Evolutionary conservation across 345 rosid genomes (phyloP), one percentile per base, ranked within the genome.

Genomic region (Aurinia saxatilis): DNA sequence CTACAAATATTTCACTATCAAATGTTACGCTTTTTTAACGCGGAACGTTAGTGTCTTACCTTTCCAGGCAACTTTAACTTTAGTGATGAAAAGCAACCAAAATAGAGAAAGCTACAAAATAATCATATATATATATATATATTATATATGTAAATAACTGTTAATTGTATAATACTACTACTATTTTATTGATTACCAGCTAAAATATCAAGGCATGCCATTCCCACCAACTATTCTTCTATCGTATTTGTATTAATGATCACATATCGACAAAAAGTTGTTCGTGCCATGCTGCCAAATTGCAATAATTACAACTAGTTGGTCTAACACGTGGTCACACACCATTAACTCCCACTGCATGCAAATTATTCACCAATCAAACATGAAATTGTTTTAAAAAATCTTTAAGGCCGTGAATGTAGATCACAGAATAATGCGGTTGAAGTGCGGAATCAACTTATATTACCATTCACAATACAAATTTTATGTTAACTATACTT

Each of bases 141-240:
- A n/a, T n/a, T n/a, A n/a, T n/a, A n/a, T n/a, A n/a, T n/a, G n/a
- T n/a, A n/a, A n/a, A n/a, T n/a, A n/a, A n/a, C n/a, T n/a, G n/a
- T n/a, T n/a, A n/a, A n/a, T n/a, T n/a, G n/a, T n/a, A n/a, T n/a
- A n/a, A n/a, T n/a, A n/a, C n/a, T 27, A 23, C 25, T 21, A 27
- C 5, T 57, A 40, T 40, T 59, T 40, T 19, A 67, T 50, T 35
- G 33, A 42, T 49, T 12, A 50, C 52, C 72, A 67, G 61, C 61
- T 42, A 52, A 25, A 50, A 60, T 36, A 17, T 13, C 18, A 52
- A 51, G 35, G 29, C 31, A 63, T 47, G 55, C 35, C 66, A 35
- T 5, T 50, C 6, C 21, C 66, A 52, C 55, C 67, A 25, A 34
- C 34, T 60, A 42, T 6, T 13, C 42, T 21, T 10, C 33, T 48